phyloP scores from a whole-genome alignment of 2,329 filamentous ascomycete genomes.

The Zymoseptoria brevis region DNA sequence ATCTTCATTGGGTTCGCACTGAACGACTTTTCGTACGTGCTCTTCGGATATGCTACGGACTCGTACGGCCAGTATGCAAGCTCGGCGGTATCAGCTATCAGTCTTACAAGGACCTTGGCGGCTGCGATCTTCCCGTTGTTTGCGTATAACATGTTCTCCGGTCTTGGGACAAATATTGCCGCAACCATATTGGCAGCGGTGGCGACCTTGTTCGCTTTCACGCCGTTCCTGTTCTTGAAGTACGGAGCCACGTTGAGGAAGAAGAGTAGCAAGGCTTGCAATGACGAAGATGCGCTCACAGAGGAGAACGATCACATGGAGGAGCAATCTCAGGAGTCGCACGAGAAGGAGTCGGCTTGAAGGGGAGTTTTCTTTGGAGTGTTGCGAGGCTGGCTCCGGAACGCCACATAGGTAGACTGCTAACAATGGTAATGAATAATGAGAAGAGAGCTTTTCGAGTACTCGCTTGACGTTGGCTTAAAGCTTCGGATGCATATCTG shows the following conservation, averaged over 20 bases:
- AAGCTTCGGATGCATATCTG: too few species aligned
- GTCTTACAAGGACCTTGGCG: constrained; percentile 47
- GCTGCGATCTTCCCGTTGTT: constrained; percentile 51
- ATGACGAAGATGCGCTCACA: constrained; percentile 9
- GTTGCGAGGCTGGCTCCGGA: too few species aligned
- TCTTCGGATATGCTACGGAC: constrained; percentile 55
- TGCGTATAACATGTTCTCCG: constrained; percentile 48
- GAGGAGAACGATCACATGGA: constrained; percentile 15
- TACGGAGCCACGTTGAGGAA: constrained; percentile 10
- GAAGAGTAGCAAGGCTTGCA: constrained; percentile 10
- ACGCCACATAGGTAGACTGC: too few species aligned
- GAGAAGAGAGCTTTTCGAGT: too few species aligned
- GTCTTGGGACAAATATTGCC: constrained; percentile 35
- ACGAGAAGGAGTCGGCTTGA: not conserved
- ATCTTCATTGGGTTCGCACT: constrained; percentile 19
- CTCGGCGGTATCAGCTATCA: constrained; percentile 56
- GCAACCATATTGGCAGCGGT: constrained; percentile 27
- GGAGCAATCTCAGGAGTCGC: constrained; percentile 1
- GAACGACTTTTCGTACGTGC: constrained; percentile 17
- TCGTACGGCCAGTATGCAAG: constrained; percentile 52
- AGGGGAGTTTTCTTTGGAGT: not conserved
- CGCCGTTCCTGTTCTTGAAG: constrained; percentile 16
- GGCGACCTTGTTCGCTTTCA: constrained; percentile 31
- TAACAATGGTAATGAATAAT: too few species aligned
- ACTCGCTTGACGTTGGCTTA: too few species aligned